Base-by-base conservation (phyloP, 345 rosid genomes). In the Noccaea bulbosa region DNA sequence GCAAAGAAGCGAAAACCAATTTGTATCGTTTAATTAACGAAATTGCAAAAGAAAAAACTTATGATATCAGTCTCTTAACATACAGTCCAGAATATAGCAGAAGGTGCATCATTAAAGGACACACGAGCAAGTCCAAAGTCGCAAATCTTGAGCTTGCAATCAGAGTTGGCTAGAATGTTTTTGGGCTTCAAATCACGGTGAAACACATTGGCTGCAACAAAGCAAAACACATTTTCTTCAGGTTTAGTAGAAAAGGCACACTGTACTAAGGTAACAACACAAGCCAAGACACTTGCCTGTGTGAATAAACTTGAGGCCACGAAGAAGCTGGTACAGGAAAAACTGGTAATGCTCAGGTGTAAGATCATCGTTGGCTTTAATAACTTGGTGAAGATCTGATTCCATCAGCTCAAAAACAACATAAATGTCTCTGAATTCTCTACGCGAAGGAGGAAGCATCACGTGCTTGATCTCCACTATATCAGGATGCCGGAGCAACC, bases 91-190 rank as follows among this genome's bases (percentile, higher is more conserved):
- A 91, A 91, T 55, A 95, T 92, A 61, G 98, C 98, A 5, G 99
- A 88, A 55, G 99, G 97, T 7, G 99, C 98, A 78, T 95, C 99
- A 75, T 92, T 92, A 68, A 95, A 90, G 2, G 97, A 88, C 32
- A 88, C 99, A 73, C 98, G 87, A 46, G 99, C 99, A 80, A 95
- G 98, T 49, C 99, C 99, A 83, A 95, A 94, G 84, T 95, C 98
- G 30, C 97, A 95, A 73, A 95, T 95, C 87, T 95, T 95, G 84
- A 95, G 40, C 78, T 95, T 95, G 87, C 98, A 92, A 73, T 89
- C 98, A 75, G 98, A 96, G 82, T 92, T 95, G 4, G 99, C 97
- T 78, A 95, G 92, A 63, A 95, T 95, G 70, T 95, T 95, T 83
- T 94, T 92, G 1, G 99, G 99, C 82, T 95, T 95, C 58, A 95